Conservation (phyloP, 495 filamentous ascomycete species). For the Cairneyella variabilis region DNA sequence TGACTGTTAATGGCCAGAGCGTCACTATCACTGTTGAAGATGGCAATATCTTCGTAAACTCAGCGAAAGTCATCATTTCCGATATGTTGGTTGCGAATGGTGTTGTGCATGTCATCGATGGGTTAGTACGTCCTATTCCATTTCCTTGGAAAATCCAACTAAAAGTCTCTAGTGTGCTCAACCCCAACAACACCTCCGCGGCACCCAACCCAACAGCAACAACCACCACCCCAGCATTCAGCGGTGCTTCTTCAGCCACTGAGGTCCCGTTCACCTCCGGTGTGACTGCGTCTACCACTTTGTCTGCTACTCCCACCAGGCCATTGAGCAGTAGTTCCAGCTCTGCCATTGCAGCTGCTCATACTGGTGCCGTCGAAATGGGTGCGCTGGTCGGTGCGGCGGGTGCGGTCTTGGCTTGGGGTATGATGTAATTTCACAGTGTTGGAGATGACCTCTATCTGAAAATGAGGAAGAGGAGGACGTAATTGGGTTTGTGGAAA, state of each 20-base stretch:
- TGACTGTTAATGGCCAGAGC: constrained; percentile 39
- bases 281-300: constrained; percentile 29
- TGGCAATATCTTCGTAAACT: constrained; percentile 40
- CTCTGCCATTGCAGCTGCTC: background rate
- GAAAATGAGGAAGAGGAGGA: too few species aligned
- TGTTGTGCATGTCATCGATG: constrained; percentile 62
- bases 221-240: constrained; percentile 41
- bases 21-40: constrained; percentile 47
- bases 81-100: constrained; percentile 62
- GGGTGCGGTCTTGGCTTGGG: background rate
- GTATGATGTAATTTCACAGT: too few species aligned
- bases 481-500: too few species aligned
- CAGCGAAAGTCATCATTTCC: constrained; percentile 46
- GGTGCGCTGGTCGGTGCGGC: background rate
- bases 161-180: constrained; percentile 51
- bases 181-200: constrained; percentile 49
- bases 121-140: constrained; percentile 23
- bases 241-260: constrained; percentile 39
- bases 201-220: constrained; percentile 39
- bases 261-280: constrained; percentile 43
- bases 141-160: background rate
- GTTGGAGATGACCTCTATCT: too few species aligned
- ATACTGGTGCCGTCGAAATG: background rate
- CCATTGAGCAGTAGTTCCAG: background rate
- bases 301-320: background rate